phyloP scores from a whole-genome alignment of 2,329 filamentous ascomycete genomes.

The Trichoderma sp. region DNA sequence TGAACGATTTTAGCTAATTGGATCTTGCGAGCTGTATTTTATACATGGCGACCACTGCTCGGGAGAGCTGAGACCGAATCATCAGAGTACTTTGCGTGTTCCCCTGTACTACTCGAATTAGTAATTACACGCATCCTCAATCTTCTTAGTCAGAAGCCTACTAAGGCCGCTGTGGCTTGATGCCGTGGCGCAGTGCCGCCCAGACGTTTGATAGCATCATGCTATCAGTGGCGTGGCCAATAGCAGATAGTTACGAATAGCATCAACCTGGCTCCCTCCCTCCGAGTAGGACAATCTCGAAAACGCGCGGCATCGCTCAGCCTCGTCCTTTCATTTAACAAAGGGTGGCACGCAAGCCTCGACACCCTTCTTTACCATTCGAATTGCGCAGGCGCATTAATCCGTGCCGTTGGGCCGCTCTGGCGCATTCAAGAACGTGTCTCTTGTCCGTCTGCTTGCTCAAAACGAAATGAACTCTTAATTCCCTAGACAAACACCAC shows the following conservation, averaged over 20 bases:
- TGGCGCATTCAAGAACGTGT: not conserved
- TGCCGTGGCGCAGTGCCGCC: not conserved
- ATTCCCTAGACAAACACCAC: slow-evolving; percentile 20
- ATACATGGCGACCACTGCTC: too few relatives aligned
- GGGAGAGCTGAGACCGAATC: too few relatives aligned
- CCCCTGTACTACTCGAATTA: too few relatives aligned
- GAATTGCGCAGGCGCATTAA: slow-evolving; percentile 2
- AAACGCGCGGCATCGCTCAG: slow-evolving; percentile 13
- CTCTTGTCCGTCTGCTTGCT: not conserved
- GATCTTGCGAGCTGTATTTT: not conserved
- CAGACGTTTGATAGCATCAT: slow-evolving; percentile 1
- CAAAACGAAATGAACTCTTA: slow-evolving; percentile 32
- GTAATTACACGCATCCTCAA: not conserved
- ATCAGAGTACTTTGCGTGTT: too few relatives aligned
- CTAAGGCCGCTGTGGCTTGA: not conserved
- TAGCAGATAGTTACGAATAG: slow-evolving; percentile 10
- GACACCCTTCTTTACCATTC: not conserved
- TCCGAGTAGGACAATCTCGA: not conserved
- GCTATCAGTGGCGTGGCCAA: slow-evolving; percentile 10
- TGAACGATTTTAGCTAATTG: not conserved
- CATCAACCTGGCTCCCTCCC: not conserved
- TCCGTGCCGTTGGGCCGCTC: not conserved
- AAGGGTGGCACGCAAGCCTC: not conserved
- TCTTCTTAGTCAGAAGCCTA: not conserved
- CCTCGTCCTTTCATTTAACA: not conserved